These are phyloP conservation scores for Taiwanofungus camphoratus DNA, from an alignment of 1,284 basidiomycete species.

Conservation along the genomic window DNA sequence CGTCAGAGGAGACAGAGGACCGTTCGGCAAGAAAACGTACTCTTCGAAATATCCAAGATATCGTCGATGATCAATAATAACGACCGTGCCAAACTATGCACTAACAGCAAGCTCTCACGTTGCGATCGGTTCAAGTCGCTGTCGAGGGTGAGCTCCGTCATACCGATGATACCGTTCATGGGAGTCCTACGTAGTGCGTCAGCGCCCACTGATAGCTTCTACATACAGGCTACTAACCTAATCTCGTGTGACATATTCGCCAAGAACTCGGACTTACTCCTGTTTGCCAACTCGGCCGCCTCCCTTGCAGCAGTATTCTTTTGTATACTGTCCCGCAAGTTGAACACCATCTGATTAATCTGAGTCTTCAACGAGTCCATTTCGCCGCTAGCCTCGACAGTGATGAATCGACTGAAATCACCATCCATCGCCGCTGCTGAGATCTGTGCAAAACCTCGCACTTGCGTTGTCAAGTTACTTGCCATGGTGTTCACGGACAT, in stretches of 20 bases:
- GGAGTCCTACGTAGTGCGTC: conserved; percentile 60
- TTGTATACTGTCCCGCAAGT: conserved; percentile 94
- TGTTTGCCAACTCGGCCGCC: conserved; percentile 94
- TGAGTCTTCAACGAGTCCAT: conserved; percentile 99
- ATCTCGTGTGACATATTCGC: conserved; percentile 98
- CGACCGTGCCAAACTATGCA: conserved; percentile 91
- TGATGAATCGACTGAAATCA: conserved; percentile 98
- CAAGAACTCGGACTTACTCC: conserved; percentile 96
- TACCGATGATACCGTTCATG: conserved; percentile 99
- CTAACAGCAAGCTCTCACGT: conserved; percentile 92
- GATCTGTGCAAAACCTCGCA: conserved; percentile 98
- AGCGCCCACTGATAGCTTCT: not conserved
- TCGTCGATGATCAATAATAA: conserved; percentile 97
- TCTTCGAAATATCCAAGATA: conserved; percentile 97
- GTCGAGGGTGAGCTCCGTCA: conserved; percentile 98
- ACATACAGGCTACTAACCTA: conserved; percentile 45
- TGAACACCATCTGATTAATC: conserved; percentile 99
- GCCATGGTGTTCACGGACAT: conserved; percentile 96
- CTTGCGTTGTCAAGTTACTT: conserved; percentile 95
- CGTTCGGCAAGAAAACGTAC: conserved; percentile 42
- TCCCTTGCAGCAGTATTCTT: conserved; percentile 98
- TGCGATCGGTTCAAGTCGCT: conserved; percentile 85
- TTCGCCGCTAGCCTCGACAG: conserved; percentile 96
- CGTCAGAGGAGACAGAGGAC: conserved; percentile 8
- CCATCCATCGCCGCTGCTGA: conserved; percentile 98